Evolutionary conservation across 805 yeast genomes (phyloP).

Genomic region (Kazachstania martiniae): DNA sequence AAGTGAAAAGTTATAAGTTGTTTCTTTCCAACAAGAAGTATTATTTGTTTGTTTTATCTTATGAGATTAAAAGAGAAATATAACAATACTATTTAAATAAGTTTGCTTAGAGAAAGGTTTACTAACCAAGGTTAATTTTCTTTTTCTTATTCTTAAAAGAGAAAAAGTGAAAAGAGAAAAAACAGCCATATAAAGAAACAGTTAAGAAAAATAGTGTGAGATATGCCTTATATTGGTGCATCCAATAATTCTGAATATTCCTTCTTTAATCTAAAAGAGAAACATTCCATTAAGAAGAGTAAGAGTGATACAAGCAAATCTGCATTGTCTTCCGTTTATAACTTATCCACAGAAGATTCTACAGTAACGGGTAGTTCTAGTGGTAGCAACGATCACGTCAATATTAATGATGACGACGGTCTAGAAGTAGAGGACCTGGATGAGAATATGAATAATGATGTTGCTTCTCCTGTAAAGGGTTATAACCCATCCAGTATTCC

Average conservation of each 20-base stretch:
- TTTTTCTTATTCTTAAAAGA: too few relatives aligned
- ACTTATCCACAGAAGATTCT: not conserved
- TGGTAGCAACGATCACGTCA: not conserved
- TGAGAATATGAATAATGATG: not conserved
- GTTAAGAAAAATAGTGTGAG: too few relatives aligned
- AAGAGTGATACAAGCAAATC: not conserved
- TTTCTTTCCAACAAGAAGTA: too few relatives aligned
- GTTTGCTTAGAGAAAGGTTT: too few relatives aligned
- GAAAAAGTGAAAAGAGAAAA: too few relatives aligned
- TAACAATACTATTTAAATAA: too few relatives aligned
- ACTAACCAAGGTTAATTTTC: too few relatives aligned
- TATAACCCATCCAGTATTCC: not conserved
- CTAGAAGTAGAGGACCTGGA: not conserved
- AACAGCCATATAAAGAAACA: too few relatives aligned
- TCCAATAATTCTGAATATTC: conserved; percentile 18
- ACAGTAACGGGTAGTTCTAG: not conserved
- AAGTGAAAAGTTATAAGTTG: too few relatives aligned
- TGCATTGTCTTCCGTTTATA: too few relatives aligned
- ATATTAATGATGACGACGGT: not conserved
- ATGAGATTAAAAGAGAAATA: too few relatives aligned
- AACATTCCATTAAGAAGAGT: conserved; percentile 12
- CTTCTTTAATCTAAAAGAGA: conserved; percentile 20
- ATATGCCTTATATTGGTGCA: conserved; percentile 29
- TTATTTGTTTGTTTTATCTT: too few relatives aligned
- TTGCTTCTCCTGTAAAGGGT: not conserved